phyloP scores from a whole-genome alignment of 441 rosid species.

The Erodium moschatum region DNA sequence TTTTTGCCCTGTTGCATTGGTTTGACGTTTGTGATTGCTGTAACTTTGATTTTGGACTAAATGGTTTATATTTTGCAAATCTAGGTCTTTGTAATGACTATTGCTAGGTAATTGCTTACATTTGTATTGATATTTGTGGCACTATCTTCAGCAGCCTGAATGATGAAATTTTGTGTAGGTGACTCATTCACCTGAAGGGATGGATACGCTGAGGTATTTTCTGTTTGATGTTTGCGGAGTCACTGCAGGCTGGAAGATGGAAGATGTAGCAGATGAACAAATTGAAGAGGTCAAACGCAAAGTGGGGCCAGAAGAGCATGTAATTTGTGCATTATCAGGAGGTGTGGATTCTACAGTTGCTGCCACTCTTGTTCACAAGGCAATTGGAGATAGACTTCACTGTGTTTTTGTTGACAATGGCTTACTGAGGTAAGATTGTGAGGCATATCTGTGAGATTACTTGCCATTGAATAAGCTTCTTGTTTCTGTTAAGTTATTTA shows the following conservation, averaged over 20 bases:
- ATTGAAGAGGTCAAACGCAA: constrained; percentile 49
- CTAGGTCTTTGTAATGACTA: not conserved
- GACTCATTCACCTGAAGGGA: constrained; percentile 81
- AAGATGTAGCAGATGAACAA: constrained; percentile 76
- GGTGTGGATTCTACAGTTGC: constrained; percentile 96
- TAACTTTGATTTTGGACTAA: not conserved
- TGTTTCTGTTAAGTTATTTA: not conserved
- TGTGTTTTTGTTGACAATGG: constrained; percentile 90
- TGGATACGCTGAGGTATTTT: constrained; percentile 66
- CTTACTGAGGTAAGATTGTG: constrained; percentile 49
- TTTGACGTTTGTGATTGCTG: not conserved
- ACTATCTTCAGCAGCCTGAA: not conserved
- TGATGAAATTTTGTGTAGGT: constrained; percentile 43
- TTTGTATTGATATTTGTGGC: not conserved
- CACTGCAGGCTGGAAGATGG: constrained; percentile 78
- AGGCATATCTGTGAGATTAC: not conserved
- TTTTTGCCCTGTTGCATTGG: too few species aligned
- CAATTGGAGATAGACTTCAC: constrained; percentile 86
- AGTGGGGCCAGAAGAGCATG: constrained; percentile 68
- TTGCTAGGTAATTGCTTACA: not conserved
- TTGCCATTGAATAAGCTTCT: constrained; percentile 1
- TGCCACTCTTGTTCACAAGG: constrained; percentile 89
- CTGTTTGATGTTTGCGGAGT: constrained; percentile 68
- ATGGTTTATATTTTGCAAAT: not conserved
- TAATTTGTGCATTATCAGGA: constrained; percentile 78